Evolutionary conservation across 257 asterid species (phyloP).

Genomic region (Handroanthus guayacan): DNA sequence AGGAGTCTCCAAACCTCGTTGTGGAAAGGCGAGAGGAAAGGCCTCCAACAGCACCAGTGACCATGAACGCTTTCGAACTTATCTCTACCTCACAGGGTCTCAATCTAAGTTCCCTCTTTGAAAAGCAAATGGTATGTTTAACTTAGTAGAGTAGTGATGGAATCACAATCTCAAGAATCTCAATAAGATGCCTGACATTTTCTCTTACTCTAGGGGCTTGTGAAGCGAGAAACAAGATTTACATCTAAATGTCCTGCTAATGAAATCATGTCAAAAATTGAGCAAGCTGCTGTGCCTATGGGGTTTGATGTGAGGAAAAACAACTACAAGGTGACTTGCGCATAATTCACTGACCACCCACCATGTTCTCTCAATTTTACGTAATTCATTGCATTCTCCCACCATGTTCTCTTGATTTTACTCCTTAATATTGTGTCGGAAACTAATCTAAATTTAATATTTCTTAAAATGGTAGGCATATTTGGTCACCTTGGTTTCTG

Average conservation of each 20-base stretch:
- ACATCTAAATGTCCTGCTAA: slow-evolving; percentile 75
- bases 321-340: slow-evolving; percentile 63
- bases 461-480: neutral
- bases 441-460: neutral
- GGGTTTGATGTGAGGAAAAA: slow-evolving; percentile 81
- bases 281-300: slow-evolving; percentile 72
- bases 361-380: neutral
- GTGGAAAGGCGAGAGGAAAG: slow-evolving; percentile 85
- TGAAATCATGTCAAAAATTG: slow-evolving; percentile 77
- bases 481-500: neutral
- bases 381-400: neutral
- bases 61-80: slow-evolving; percentile 97
- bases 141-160: too few relatives aligned
- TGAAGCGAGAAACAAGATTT: slow-evolving; percentile 79
- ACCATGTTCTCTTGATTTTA: neutral
- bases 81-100: slow-evolving; percentile 98
- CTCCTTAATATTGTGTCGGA: neutral
- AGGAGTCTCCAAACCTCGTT: slow-evolving; percentile 81
- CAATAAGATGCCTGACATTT: neutral
- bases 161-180: neutral
- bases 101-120: slow-evolving; percentile 86
- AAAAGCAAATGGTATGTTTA: slow-evolving; percentile 79
- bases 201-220: slow-evolving; percentile 60
- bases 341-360: neutral
- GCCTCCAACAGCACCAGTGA: slow-evolving; percentile 61